Evolutionary conservation across 2,329 filamentous ascomycete genomes (phyloP), one percentile per base, ranked within the genome.

Genomic region (Aaosphaeria pasadenensis): DNA sequence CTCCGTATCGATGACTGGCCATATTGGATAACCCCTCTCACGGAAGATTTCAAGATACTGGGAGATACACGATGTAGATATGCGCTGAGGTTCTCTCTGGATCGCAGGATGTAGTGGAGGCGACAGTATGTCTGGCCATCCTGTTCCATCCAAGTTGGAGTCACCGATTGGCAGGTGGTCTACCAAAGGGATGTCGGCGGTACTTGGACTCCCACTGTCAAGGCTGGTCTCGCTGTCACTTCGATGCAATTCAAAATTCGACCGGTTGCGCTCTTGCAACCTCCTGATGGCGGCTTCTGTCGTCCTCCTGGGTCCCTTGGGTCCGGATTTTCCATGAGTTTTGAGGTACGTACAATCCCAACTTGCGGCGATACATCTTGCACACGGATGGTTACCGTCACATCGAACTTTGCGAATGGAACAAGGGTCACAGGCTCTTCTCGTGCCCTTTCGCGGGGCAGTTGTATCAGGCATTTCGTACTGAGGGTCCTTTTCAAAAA

Each of bases 331-430:
- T 7, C 63, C 63, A 46, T 67, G 65, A 4, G 62, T 67, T 46
- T 69, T 69, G 38, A 69, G 55, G 49, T 65, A 69, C 29, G 65
- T 69, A 48, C 65, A 69, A 39, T 66, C 64, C 64, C 63, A 69
- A n/a, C 59, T 62, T 30, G 64, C 64, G 13, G 63, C 62, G 35
- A 57, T 52, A 45, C 66, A 69, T 39, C 64, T 57, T 24, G 60
- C 59, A 47, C 66, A 69, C 30, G 66, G 66, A 44, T 63, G 58
- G 30, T 63, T 63, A 42, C 66, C 66, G 43, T 69, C 64, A 35
- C 66, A 69, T 43, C 64, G 55, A 29, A 67, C 61, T 49, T 69
- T 69, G 39, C 66, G 56, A 46, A 69, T 58, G 30, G 64, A 66
- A 43, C 66, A 69, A 44, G 64, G 62, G 46, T 69, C 66, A 51